These are phyloP conservation scores for Colletotrichum lini DNA, from an alignment of 2,329 filamentous ascomycete genomes.

Conservation along the genomic window DNA sequence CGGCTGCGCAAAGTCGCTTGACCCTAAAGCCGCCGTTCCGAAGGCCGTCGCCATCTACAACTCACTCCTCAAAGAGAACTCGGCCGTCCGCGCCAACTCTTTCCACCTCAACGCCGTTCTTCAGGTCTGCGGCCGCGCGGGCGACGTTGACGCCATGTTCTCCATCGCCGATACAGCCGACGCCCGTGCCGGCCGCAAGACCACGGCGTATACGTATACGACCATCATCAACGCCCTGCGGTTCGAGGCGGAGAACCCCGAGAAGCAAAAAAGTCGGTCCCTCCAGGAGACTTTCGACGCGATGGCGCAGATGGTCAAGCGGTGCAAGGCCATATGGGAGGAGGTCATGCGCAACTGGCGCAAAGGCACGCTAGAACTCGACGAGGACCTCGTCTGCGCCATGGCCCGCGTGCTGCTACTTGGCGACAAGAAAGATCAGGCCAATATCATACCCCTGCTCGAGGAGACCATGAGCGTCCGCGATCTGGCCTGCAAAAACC, in stretches of 20 bases:
- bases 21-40: slow-evolving; percentile 71
- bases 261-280: slow-evolving; percentile 47
- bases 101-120: slow-evolving; percentile 93
- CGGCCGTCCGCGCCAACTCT: slow-evolving; percentile 77
- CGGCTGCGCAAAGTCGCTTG: slow-evolving; percentile 76
- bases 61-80: slow-evolving; percentile 73
- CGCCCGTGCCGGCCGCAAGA: slow-evolving; percentile 68
- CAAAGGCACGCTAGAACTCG: slow-evolving; percentile 77
- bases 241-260: slow-evolving; percentile 55
- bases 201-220: slow-evolving; percentile 82
- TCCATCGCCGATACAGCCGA: slow-evolving; percentile 81
- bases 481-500: slow-evolving; percentile 56
- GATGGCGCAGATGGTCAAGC: slow-evolving; percentile 67
- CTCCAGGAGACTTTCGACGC: slow-evolving; percentile 52
- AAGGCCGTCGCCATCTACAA: slow-evolving; percentile 84
- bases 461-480: slow-evolving; percentile 86
- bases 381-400: slow-evolving; percentile 83
- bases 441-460: slow-evolving; percentile 81
- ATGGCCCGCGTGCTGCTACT: slow-evolving; percentile 86
- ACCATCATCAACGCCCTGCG: slow-evolving; percentile 86
- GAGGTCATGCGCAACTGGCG: slow-evolving; percentile 85
- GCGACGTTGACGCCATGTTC: slow-evolving; percentile 86
- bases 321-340: slow-evolving; percentile 83
- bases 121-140: slow-evolving; percentile 81
- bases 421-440: slow-evolving; percentile 74